phyloP scores from a whole-genome alignment of 805 yeast genomes.

The Scheffersomyces amazonensis region DNA sequence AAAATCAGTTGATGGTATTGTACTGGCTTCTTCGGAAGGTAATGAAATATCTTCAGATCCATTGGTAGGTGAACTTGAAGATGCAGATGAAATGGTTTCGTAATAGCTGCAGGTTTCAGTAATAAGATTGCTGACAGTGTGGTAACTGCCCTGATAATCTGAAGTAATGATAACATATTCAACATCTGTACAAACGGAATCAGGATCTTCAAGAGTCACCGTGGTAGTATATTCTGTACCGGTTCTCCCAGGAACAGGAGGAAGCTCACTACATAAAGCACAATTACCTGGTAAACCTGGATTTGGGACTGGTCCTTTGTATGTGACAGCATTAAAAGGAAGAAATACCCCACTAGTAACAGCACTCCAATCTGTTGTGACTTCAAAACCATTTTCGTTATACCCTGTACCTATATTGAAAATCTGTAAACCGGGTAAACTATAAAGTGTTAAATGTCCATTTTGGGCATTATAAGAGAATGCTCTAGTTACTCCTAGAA shows the following conservation, averaged over 20 bases:
- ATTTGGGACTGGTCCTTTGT: constrained; percentile 15
- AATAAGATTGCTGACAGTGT: no score
- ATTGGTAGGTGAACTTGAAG: no score
- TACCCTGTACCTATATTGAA: constrained; percentile 23
- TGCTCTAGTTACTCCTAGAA: background rate
- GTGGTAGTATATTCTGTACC: constrained; percentile 14
- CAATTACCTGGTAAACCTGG: constrained; percentile 18
- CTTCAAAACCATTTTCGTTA: constrained; percentile 9
- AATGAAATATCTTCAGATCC: no score
- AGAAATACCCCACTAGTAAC: constrained; percentile 18
- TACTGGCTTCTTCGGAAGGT: no score
- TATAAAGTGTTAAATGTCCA: constrained; percentile 19
- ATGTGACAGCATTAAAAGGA: constrained; percentile 12
- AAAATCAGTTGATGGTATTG: no score
- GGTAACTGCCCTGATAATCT: constrained; percentile 4
- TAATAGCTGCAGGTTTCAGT: no score
- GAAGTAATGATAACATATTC: constrained; percentile 8
- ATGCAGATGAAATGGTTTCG: no score
- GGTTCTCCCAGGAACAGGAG: constrained; percentile 11
- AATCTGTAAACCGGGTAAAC: constrained; percentile 4
- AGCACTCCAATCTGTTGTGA: constrained; percentile 14
- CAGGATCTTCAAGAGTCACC: background rate
- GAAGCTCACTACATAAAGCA: constrained; percentile 14
- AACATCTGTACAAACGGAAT: constrained; percentile 5
- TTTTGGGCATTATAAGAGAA: constrained; percentile 8